Evolutionary conservation across 352 stramenopile genomes (phyloP).

Genomic region (Globisporangium echinulatum): DNA sequence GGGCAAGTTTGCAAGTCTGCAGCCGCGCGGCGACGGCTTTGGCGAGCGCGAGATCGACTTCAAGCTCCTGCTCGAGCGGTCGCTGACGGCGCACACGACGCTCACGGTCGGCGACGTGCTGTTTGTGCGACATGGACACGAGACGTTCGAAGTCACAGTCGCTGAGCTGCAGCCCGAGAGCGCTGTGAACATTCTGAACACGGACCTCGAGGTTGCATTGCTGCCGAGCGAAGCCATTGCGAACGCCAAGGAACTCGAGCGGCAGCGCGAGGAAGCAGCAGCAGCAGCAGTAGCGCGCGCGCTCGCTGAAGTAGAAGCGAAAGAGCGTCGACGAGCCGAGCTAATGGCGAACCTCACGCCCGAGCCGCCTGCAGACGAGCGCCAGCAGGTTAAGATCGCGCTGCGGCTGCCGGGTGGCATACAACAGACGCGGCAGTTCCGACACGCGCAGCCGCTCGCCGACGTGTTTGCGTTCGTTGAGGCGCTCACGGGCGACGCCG

Average conservation of each 20-base stretch:
- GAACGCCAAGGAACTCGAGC: constrained; percentile 29
- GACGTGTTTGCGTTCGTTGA: constrained; percentile 50
- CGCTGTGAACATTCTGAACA: constrained; percentile 70
- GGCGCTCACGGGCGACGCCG: constrained; percentile 39
- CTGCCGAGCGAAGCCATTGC: constrained; percentile 55
- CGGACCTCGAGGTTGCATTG: constrained; percentile 77
- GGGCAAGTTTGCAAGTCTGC: constrained; percentile 59
- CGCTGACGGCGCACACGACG: constrained; percentile 70
- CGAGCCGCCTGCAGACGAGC: constrained; percentile 37
- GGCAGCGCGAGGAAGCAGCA: constrained; percentile 25
- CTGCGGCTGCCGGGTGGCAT: constrained; percentile 40
- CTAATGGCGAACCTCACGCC: constrained; percentile 23
- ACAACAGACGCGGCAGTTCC: constrained; percentile 42
- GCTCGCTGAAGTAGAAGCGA: constrained; percentile 20
- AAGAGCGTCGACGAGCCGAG: constrained; percentile 35
- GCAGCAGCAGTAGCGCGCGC: constrained; percentile 15
- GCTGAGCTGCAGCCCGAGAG: constrained; percentile 44
- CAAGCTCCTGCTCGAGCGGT: constrained; percentile 69
- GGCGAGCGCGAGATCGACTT: constrained; percentile 73
- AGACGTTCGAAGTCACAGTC: constrained; percentile 77
- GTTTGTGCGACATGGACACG: constrained; percentile 61
- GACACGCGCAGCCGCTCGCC: constrained; percentile 23
- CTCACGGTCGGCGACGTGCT: constrained; percentile 70
- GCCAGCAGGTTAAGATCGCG: constrained; percentile 35
- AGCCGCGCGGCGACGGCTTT: constrained; percentile 64